Conservation (phyloP, 202 grass and related monocot species). For the Bolboschoenoplectus hybrid region DNA sequence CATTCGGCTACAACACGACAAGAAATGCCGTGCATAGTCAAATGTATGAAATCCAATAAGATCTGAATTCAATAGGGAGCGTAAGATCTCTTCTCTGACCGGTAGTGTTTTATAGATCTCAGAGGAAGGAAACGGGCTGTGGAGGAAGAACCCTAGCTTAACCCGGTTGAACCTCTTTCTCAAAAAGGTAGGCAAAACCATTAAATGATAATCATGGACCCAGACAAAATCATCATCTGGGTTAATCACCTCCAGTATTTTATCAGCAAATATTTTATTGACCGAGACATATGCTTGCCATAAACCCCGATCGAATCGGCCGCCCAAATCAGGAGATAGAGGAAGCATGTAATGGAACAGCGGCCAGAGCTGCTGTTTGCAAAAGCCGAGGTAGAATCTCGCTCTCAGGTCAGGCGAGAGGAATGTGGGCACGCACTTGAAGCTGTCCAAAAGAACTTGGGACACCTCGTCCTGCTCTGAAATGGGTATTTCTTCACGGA, state of each 20-base stretch:
- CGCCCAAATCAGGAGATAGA: constrained; percentile 80
- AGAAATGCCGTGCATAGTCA: constrained; percentile 43
- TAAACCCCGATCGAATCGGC: constrained; percentile 74
- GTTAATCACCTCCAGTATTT: constrained; percentile 90
- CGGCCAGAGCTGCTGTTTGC: constrained; percentile 97
- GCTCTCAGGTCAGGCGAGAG: constrained; percentile 62
- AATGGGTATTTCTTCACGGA: constrained; percentile 70
- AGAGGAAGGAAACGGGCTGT: constrained; percentile 46
- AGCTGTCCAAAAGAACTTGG: constrained; percentile 62
- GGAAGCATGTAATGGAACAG: constrained; percentile 99
- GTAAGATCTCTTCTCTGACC: constrained; percentile 72
- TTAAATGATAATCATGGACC: constrained; percentile 90
- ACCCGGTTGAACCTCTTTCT: constrained; percentile 78
- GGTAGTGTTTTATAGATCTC: constrained; percentile 92
- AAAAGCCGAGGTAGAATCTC: constrained; percentile 88
- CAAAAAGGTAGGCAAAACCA: constrained; percentile 78
- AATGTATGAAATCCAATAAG: constrained; percentile 83
- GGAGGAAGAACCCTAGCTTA: constrained; percentile 63
- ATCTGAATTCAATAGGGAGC: constrained; percentile 74
- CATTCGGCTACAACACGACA: constrained; percentile 87
- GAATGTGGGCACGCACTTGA: constrained; percentile 83
- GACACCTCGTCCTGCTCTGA: constrained; percentile 70
- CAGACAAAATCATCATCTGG: constrained; percentile 37
- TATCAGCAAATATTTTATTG: constrained; percentile 96
- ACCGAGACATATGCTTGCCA: constrained; percentile 91